A percentile compares a stretch with the other conserved stretches of the same genome.
Evolutionary conservation across 352 stramenopile genomes (phyloP).

Genomic region (Phytophthora pini): DNA sequence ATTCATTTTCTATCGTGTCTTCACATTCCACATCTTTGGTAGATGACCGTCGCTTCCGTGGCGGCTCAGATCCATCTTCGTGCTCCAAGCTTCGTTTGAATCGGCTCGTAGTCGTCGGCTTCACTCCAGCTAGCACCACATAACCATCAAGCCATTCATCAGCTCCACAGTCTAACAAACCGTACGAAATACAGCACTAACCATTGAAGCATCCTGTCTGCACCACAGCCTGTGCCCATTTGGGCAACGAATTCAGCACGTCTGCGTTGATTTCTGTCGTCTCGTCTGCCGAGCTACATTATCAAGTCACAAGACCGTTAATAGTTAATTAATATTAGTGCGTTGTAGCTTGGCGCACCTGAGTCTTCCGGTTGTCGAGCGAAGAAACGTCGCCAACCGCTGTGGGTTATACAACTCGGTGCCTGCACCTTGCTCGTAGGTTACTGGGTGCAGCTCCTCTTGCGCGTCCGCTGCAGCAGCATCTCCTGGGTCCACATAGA

Average conservation of each 20-base stretch:
- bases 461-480: constrained; percentile 31
- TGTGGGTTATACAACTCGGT: constrained; percentile 35
- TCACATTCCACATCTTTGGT: neutral
- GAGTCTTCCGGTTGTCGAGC: constrained; percentile 34
- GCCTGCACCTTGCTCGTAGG: constrained; percentile 6
- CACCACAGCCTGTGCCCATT: constrained; percentile 64
- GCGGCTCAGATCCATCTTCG: constrained; percentile 3
- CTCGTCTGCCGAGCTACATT: constrained; percentile 19
- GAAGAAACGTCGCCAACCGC: constrained; percentile 54
- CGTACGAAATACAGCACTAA: constrained; percentile 16
- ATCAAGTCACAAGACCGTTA: neutral
- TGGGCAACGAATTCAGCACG: constrained; percentile 51
- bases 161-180: neutral
- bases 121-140: constrained; percentile 12
- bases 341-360: constrained; percentile 35
- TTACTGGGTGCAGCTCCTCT: constrained; percentile 31
- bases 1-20: constrained; percentile 18
- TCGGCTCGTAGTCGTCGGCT: constrained; percentile 9
- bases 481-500: constrained; percentile 48
- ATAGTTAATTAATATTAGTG: constrained; percentile 2
- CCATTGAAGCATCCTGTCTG: constrained; percentile 60
- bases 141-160: constrained; percentile 2
- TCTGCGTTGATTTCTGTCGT: constrained; percentile 40
- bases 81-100: constrained; percentile 27
- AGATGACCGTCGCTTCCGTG: constrained; percentile 20